Base-by-base conservation (phyloP, 768 basidiomycete species). In the Dentipellis fragilis region DNA sequence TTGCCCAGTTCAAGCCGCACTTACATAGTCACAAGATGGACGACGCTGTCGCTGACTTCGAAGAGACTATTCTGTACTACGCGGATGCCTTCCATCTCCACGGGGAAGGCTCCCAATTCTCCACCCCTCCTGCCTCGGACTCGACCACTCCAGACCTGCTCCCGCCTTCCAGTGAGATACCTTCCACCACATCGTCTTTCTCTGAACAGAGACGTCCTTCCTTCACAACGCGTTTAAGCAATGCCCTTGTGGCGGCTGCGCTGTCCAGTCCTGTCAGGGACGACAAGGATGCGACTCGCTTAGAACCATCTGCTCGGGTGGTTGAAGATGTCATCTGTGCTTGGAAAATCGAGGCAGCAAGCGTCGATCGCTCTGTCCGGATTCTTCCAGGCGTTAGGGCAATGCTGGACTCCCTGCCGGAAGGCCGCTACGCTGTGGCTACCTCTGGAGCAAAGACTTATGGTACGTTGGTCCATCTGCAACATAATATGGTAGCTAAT, bases 401-500 rank as follows among this genome's bases (percentile, higher is more conserved):
- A 57, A 74, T 89, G 73, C 83, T 89, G 58, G 72, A 75, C 54
- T 81, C 83, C 6, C 74, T 89, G 51, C 85, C 86, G 4, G 68
- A 72, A 52, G 83, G 79, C n/a, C 74, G 73, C 42, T 88, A 81
- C 63, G 85, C 84, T 17, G 83, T 88, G 16, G 85, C 85, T 2
- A 88, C 86, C 0, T 85, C 84, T 0, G 85, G 84, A 4, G 85
- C 86, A 3, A 83, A 80, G 67, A 86, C 83, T 1, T 85, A 85
- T 57, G 79, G 79, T 82, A 63, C 57, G 76, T 6, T 29, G 29
- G 29, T 29, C 29, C 6, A 29, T 29, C 29, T 3, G 29, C n/a
- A 6, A 29, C 29, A 29, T 29, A 29, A 3, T 29, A 49, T 36
- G 23, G 58, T 37, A 54, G 40, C 16, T 45, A 10, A 45, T 10